A percentile compares a stretch with the other conserved stretches of the same genome.
Evolutionary conservation across 768 basidiomycete genomes (phyloP).

Genomic region (Suillus variegatus): DNA sequence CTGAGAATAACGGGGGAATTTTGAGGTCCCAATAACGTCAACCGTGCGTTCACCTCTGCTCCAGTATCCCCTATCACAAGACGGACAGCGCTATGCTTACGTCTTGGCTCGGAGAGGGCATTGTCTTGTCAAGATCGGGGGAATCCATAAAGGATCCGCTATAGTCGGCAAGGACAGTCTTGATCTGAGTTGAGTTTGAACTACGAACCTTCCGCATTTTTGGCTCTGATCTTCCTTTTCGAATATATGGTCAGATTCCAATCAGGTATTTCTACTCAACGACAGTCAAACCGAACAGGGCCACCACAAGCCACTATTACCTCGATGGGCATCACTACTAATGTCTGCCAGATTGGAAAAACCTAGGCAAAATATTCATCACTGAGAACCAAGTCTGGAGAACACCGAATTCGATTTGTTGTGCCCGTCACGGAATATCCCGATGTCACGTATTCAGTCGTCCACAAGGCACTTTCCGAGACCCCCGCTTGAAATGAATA

Average conservation of each 20-base stretch:
- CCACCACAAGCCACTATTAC: too few species aligned
- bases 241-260: slow-evolving; percentile 27
- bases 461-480: slow-evolving; percentile 22
- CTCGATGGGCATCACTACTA: too few species aligned
- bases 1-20: slow-evolving; percentile 3
- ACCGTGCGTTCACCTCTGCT: not conserved
- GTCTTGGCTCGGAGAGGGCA: slow-evolving; percentile 17
- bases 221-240: slow-evolving; percentile 33
- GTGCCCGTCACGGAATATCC: slow-evolving; percentile 29
- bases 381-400: slow-evolving; percentile 3
- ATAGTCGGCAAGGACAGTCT: slow-evolving; percentile 25
- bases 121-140: too few species aligned
- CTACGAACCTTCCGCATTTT: slow-evolving; percentile 28
- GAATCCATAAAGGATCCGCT: slow-evolving; percentile 24
- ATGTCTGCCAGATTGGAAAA: not conserved
- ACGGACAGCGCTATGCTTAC: slow-evolving; percentile 18
- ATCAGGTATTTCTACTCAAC: slow-evolving; percentile 17
- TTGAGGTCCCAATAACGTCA: slow-evolving; percentile 2
- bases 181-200: slow-evolving; percentile 35
- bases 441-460: slow-evolving; percentile 16
- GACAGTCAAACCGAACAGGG: too few species aligned
- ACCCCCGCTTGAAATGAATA: slow-evolving; percentile 12
- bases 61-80: not conserved
- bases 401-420: slow-evolving; percentile 16
- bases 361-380: slow-evolving; percentile 3